Evolutionary conservation across 805 yeast genomes (phyloP).

Genomic region (Schwanniomyces sp.): DNA sequence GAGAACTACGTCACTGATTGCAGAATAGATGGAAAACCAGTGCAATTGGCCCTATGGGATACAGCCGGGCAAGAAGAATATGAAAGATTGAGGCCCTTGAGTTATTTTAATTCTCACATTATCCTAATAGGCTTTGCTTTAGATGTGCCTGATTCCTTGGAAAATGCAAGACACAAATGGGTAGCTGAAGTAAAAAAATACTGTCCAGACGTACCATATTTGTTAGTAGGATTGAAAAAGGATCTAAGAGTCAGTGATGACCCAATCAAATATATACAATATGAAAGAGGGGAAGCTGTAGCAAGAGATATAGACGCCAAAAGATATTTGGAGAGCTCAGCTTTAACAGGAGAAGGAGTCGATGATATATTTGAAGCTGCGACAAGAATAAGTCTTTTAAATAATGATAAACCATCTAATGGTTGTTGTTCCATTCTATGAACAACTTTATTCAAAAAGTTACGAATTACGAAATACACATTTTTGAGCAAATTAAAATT

Average conservation of each 20-base stretch:
- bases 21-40: conserved; percentile 90
- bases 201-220: conserved; percentile 77
- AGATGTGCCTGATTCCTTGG: conserved; percentile 80
- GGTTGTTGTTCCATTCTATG: conserved; percentile 34
- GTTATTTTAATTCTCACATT: conserved; percentile 85
- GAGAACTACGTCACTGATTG: conserved; percentile 95
- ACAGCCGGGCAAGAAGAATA: conserved; percentile 98
- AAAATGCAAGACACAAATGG: conserved; percentile 85
- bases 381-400: conserved; percentile 73
- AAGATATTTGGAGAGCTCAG: conserved; percentile 82
- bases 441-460: background rate
- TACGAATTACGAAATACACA: background rate
- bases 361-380: conserved; percentile 93
- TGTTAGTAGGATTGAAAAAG: conserved; percentile 81
- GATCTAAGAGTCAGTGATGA: conserved; percentile 59
- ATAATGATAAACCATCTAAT: conserved; percentile 23
- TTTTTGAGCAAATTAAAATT: background rate
- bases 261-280: conserved; percentile 49
- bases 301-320: conserved; percentile 83
- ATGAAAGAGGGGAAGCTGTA: conserved; percentile 61
- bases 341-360: conserved; percentile 92
- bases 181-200: conserved; percentile 76
- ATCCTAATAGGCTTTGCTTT: conserved; percentile 84
- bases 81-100: conserved; percentile 83
- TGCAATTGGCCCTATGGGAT: conserved; percentile 88